Evolutionary conservation across 805 yeast species (phyloP).

Genomic region (Kluyveromyces dobzhanskii): DNA sequence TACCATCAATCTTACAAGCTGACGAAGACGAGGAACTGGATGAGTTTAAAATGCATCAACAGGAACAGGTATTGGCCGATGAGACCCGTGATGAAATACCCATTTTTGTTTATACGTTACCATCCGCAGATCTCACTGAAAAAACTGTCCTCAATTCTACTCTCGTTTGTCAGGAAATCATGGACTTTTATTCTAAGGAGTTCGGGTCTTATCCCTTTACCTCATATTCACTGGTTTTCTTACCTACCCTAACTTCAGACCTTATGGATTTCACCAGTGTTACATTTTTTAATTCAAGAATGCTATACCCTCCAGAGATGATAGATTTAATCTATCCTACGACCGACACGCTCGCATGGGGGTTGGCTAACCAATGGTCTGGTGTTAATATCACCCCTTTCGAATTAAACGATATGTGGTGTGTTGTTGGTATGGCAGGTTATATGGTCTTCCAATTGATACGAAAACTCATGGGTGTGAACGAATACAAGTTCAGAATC

Average conservation of each 20-base stretch:
- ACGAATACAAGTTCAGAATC: slow-evolving; percentile 68
- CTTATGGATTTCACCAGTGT: slow-evolving; percentile 53
- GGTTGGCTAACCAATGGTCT: slow-evolving; percentile 84
- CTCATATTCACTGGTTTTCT: slow-evolving; percentile 69
- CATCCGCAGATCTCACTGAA: slow-evolving; percentile 38
- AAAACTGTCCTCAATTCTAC: slow-evolving; percentile 62
- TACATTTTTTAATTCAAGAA: slow-evolving; percentile 50
- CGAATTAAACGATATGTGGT: slow-evolving; percentile 77
- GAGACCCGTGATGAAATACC: slow-evolving; percentile 40
- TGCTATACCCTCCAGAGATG: slow-evolving; percentile 62
- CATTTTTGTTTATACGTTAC: slow-evolving; percentile 53
- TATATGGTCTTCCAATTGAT: slow-evolving; percentile 74
- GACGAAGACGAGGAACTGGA: slow-evolving; percentile 33
- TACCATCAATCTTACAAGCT: slow-evolving; percentile 19
- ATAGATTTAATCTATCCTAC: slow-evolving; percentile 72
- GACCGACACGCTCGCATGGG: slow-evolving; percentile 60
- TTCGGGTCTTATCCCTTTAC: slow-evolving; percentile 92
- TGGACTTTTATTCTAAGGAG: slow-evolving; percentile 77
- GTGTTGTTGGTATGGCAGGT: slow-evolving; percentile 74
- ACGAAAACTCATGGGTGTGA: slow-evolving; percentile 66
- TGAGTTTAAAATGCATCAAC: slow-evolving; percentile 14
- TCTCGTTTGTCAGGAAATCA: slow-evolving; percentile 63
- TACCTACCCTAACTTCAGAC: slow-evolving; percentile 43
- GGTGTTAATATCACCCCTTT: slow-evolving; percentile 85
- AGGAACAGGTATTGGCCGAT: slow-evolving; percentile 24